Base-by-base conservation (phyloP, 257 asterid genomes). In the Linaria vulgaris region DNA sequence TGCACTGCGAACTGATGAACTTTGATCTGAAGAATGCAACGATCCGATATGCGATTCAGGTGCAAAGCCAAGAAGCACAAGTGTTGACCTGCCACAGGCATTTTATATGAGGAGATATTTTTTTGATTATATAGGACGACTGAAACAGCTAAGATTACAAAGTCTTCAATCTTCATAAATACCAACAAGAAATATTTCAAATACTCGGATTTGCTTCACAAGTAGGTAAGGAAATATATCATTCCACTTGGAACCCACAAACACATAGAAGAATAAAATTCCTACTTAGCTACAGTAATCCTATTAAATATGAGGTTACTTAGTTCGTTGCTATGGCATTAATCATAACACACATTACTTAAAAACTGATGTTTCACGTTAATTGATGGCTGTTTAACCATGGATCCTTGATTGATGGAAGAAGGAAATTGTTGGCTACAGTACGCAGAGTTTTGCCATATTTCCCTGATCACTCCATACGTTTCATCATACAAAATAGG, bases 41-140 rank as follows among this genome's bases (percentile, higher is more conserved):
- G 84, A 73, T 43, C 65, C 83, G 69, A 65, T 14, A 51, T 75
- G 67, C 5, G 80, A 62, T 73, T 82, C 88, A 34, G 78, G 55
- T 44, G 80, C 79, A 54, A 88, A 85, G 69, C 92, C 95, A 64
- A 88, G 95, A 52, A 82, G 69, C 60, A 24, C 78, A 13, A 81
- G 73, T 3, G 80, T 77, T 37, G 95, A 70, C 80, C 98, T 91
- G 92, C 69, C 46, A 69, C 48, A 61, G 43, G 38, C 41, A 59
- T n/a, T n/a, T n/a, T 30, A 34, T 21, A n/a, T 14, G 20, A 56
- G n/a, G 3, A 27, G 34, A 27, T 6, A 27, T 27, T 27, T 27
- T n/a, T 27, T 2, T 27, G 34, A 27, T 27, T 27, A 27, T 27
- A 27, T 27, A 2, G 34, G 34, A 27, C 6, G 6, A 27, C 34